Conservation (phyloP, 139 green algal species). For the Closterium sp. region DNA sequence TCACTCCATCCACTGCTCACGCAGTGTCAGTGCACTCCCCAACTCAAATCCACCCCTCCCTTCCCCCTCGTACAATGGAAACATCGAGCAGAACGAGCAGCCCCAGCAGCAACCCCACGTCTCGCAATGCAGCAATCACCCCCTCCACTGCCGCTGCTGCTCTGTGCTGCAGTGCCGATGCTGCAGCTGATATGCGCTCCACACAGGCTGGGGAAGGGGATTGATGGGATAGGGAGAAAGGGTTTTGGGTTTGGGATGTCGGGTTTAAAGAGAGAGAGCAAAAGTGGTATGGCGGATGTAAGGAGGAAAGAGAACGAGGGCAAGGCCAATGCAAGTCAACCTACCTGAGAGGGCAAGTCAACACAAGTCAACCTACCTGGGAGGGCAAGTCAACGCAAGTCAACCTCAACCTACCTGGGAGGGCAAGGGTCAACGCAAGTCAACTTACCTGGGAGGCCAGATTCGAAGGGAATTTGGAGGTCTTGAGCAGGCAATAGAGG, state of each 20-base stretch:
- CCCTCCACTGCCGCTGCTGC: neutral
- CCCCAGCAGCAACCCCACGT: constrained; percentile 1
- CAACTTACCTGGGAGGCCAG: neutral
- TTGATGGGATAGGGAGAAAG: too few relatives aligned
- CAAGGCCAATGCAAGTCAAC: neutral
- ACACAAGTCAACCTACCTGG: neutral
- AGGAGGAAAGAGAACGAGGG: too few relatives aligned
- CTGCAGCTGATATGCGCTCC: neutral
- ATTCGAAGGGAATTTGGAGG: neutral
- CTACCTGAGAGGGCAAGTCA: neutral
- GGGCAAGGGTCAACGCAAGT: neutral
- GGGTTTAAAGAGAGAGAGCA: too few relatives aligned
- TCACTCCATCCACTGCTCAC: too few relatives aligned
- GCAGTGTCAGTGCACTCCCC: too few relatives aligned
- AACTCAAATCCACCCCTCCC: too few relatives aligned
- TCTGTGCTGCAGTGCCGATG: neutral
- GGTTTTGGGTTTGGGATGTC: too few relatives aligned
- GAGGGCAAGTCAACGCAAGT: neutral
- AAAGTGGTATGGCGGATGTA: too few relatives aligned
- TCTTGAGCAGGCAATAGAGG: neutral
- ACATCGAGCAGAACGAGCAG: constrained; percentile 3
- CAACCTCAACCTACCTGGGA: too few relatives aligned
- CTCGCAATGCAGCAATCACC: neutral
- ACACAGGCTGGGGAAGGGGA: neutral
- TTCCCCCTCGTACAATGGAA: neutral